Evolutionary conservation across 1,284 basidiomycete genomes (phyloP).

Genomic region (Ceratobasidium sp.): DNA sequence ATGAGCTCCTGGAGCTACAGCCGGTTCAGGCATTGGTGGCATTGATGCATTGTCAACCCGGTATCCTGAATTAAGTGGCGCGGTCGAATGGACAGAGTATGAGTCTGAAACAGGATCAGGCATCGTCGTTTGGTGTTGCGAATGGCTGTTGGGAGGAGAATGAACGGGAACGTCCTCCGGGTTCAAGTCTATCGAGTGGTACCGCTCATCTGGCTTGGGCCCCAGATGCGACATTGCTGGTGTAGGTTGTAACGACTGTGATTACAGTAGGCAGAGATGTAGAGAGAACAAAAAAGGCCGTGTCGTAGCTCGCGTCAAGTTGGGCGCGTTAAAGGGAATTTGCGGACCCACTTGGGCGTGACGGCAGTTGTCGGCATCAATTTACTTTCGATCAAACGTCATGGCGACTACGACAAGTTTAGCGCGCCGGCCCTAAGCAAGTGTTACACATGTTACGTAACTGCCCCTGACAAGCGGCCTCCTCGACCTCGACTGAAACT

Average conservation of each 20-base stretch:
- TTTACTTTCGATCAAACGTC: conserved; percentile 4
- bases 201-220: conserved; percentile 7
- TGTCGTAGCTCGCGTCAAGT: neutral
- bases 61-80: conserved; percentile 32
- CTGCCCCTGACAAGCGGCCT: neutral
- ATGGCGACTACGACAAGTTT: conserved; percentile 13
- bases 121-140: conserved; percentile 19
- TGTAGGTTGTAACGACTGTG: conserved; percentile 1
- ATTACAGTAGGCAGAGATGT: neutral
- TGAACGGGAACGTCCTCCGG: conserved; percentile 26
- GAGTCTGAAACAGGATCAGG: conserved; percentile 23
- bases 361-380: conserved; percentile 14
- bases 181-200: conserved; percentile 39
- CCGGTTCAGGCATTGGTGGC: conserved; percentile 13
- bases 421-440: neutral
- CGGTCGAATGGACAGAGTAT: conserved; percentile 15
- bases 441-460: conserved; percentile 17
- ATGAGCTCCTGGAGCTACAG: conserved; percentile 14
- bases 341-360: neutral
- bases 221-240: conserved; percentile 17
- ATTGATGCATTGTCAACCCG: neutral
- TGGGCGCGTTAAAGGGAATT: neutral
- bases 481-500: neutral
- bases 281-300: neutral
- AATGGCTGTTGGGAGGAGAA: conserved; percentile 36